Percentiles rank a stretch among this genome's conserved stretches.
These are phyloP conservation scores for Podaxis sp. DNA, from an alignment of 768 basidiomycete genomes.

Conservation along the genomic window DNA sequence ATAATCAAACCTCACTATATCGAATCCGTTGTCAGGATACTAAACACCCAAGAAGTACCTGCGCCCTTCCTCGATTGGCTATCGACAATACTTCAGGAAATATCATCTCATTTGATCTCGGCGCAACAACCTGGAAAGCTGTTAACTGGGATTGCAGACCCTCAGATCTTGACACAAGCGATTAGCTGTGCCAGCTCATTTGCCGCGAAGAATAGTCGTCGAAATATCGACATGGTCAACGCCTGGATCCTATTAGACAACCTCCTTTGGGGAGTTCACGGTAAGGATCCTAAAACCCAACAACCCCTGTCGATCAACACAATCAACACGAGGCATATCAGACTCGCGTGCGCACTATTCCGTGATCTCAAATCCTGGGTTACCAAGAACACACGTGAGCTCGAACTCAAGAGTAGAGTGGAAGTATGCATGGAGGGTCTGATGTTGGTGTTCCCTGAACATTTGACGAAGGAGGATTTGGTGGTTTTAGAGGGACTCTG, in stretches of 20 bases:
- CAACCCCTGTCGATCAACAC: conserved; percentile 10
- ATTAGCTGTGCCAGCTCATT: conserved; percentile 27
- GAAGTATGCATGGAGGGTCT: conserved; percentile 31
- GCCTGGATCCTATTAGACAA: conserved; percentile 29
- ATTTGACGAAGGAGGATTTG: conserved; percentile 17
- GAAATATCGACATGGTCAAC: conserved; percentile 28
- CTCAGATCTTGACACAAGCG: conserved; percentile 27
- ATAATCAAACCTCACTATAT: conserved; percentile 26
- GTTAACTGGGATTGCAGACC: conserved; percentile 14
- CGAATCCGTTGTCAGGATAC: conserved; percentile 28
- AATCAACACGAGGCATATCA: conserved; percentile 21
- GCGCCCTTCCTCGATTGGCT: conserved; percentile 33
- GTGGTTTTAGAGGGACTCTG: conserved; percentile 19
- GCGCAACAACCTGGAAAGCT: conserved; percentile 6
- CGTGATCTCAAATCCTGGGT: conserved; percentile 28
- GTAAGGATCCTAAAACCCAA: conserved; percentile 13
- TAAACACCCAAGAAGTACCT: conserved; percentile 32
- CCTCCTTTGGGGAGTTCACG: conserved; percentile 21
- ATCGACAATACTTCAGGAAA: conserved; percentile 28
- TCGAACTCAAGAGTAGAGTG: conserved; percentile 27
- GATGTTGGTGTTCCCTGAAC: conserved; percentile 27
- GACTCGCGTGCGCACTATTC: conserved; percentile 26
- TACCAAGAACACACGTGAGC: conserved; percentile 18
- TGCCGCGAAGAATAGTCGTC: conserved; percentile 22
- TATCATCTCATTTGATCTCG: conserved; percentile 16